These are phyloP conservation scores for Microbotryum intermedium DNA, from an alignment of 1,284 basidiomycete species.

Conservation along the genomic window DNA sequence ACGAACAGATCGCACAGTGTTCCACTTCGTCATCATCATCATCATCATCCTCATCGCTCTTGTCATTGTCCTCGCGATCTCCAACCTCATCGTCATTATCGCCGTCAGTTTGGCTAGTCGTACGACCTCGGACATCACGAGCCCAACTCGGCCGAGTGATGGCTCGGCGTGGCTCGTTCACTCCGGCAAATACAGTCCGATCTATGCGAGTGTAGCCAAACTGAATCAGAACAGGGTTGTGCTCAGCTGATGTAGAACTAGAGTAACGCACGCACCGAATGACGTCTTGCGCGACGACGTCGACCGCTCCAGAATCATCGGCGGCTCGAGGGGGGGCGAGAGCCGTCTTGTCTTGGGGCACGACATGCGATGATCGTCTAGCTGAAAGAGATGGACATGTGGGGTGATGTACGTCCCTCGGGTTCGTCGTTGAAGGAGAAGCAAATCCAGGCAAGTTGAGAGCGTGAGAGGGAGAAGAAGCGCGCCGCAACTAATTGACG, in stretches of 20 bases:
- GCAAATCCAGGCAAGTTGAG: no score
- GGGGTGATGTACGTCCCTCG: no score
- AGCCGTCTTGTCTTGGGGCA: background rate
- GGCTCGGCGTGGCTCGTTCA: no score
- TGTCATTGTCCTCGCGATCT: background rate
- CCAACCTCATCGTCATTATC: background rate
- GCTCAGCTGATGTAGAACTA: no score
- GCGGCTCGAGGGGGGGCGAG: background rate
- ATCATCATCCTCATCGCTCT: background rate
- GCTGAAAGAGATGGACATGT: background rate
- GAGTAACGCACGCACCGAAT: background rate
- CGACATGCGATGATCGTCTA: background rate
- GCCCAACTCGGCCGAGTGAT: no score
- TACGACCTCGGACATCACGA: no score
- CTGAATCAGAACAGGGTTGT: no score
- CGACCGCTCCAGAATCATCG: no score
- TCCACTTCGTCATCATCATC: conserved; percentile 23
- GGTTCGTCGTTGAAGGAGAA: no score
- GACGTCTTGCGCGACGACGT: background rate
- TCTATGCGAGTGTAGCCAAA: no score
- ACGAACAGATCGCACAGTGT: conserved; percentile 37
- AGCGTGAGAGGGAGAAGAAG: no score
- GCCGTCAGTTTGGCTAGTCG: background rate
- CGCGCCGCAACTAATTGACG: no score
- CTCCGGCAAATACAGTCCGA: background rate